Percentiles rank a stretch among this genome's conserved stretches.
Conservation (phyloP, 2,329 filamentous ascomycete genomes). For the Stromatinia cepivora region DNA sequence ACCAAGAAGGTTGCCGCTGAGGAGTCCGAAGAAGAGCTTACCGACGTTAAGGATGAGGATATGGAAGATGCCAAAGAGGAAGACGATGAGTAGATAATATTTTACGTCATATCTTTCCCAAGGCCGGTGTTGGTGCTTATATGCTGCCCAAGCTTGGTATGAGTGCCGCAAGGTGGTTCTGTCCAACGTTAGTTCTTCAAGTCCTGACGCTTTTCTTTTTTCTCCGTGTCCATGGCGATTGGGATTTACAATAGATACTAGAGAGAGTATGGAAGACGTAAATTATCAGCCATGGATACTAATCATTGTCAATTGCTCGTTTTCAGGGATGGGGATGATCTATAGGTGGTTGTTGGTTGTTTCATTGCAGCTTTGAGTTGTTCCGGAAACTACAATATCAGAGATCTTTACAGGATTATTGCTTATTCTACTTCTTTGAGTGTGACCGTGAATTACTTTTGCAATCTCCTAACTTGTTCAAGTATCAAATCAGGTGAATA, state of each 20-base stretch:
- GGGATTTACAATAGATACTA: neutral
- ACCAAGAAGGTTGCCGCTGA: constrained; percentile 21
- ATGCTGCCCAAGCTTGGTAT: neutral
- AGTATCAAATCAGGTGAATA: neutral
- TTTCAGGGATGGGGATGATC: neutral
- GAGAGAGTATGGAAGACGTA: neutral
- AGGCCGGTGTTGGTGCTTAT: neutral
- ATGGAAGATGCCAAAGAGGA: neutral
- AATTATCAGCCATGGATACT: constrained; percentile 8
- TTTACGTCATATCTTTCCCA: neutral
- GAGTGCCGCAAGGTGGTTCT: constrained; percentile 9
- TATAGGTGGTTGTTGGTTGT: constrained; percentile 1
- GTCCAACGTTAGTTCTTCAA: neutral
- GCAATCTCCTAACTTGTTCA: neutral
- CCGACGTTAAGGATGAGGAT: constrained; percentile 11
- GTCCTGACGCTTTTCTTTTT: constrained; percentile 1
- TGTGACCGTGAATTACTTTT: neutral
- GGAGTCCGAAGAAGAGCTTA: constrained; percentile 12
- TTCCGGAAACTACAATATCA: constrained; percentile 1
- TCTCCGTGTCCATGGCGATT: neutral
- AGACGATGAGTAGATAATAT: neutral
- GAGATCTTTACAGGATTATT: neutral
- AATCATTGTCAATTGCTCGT: constrained; percentile 1
- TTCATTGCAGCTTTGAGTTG: neutral
- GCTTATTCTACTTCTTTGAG: neutral